phyloP scores from a whole-genome alignment of 495 filamentous ascomycete species.

The Tuber umbilicatum region DNA sequence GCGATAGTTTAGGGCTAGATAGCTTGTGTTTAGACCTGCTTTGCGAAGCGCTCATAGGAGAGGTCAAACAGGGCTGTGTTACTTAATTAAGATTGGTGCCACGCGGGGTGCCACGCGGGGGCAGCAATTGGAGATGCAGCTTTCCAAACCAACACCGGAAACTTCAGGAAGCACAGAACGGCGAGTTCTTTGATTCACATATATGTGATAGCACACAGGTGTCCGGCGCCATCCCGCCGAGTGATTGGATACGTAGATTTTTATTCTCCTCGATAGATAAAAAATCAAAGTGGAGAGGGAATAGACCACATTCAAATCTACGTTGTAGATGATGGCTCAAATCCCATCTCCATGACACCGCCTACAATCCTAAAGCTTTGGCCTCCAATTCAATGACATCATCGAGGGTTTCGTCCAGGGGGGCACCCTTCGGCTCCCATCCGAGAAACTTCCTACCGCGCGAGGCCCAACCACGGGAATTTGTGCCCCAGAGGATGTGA shows the following conservation, averaged over 20 bases:
- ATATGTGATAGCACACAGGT: background rate
- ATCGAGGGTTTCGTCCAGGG: slow-evolving; percentile 32
- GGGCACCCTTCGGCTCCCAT: slow-evolving; percentile 22
- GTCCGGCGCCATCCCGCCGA: background rate
- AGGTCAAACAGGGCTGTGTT: background rate
- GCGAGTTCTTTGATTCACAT: background rate
- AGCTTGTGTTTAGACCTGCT: background rate
- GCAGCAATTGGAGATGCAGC: background rate
- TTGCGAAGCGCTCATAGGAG: background rate
- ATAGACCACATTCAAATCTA: background rate
- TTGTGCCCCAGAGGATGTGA: slow-evolving; percentile 29
- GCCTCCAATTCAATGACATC: slow-evolving; percentile 30
- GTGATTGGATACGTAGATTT: background rate
- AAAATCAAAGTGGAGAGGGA: background rate
- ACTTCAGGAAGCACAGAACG: background rate
- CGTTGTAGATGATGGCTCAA: background rate
- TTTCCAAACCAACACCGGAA: background rate
- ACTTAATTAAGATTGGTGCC: background rate
- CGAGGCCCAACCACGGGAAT: slow-evolving; percentile 31
- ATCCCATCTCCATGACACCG: background rate
- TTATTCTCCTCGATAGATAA: background rate
- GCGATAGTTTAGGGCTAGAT: background rate
- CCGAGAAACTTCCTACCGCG: slow-evolving; percentile 36
- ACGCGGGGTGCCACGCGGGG: background rate
- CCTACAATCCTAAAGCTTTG: slow-evolving; percentile 24